Evolutionary conservation across 805 yeast species (phyloP), one percentile per base, ranked within the genome.

Genomic region (Teunomyces panamensis): DNA sequence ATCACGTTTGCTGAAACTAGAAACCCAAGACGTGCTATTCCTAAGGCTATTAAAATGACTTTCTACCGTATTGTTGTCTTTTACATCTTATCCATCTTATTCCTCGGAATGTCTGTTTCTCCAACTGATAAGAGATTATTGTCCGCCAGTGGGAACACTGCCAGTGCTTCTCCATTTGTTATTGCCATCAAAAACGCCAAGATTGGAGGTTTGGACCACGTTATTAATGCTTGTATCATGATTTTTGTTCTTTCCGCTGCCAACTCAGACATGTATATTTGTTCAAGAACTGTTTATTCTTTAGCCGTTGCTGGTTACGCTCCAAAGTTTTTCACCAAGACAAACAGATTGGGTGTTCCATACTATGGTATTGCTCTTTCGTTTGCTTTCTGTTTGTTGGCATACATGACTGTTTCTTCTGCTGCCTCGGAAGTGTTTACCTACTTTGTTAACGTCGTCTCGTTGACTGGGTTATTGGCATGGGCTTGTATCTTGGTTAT

Each of bases 141-240:
- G 55, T 59, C 64, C 46, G 82, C 83, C 11, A 75, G 80, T 13
- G 75, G 81, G 44, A 72, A 73, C 37, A 69, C 75, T 36, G 89
- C 91, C 2, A 77, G 85, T 35, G 90, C 92, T 16, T 85, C 94
- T 11, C 96, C 96, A 34, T 88, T 87, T 58, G 91, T 87, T 45
- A 83, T 87, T 59, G 96, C 96, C 42, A 84, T 88, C 58, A 78
- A 78, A 52, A 78, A 77, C 55, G 87, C 89, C 13, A 65, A 74
- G 14, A 87, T 88, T 52, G 57, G 63, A 7, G 91, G 81, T 0
- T 69, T 89, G 52, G 90, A 90, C 33, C 86, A 84, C 55, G 76
- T 89, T 43, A 73, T 89, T 59, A 89, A 89, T 63, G 92, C 84
- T 2, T 83, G 88, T 63, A 85, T 89, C 55, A 67, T 89, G 59